Conservation (phyloP, 176 grass and related monocot genomes). For the Lolium rigidum region DNA sequence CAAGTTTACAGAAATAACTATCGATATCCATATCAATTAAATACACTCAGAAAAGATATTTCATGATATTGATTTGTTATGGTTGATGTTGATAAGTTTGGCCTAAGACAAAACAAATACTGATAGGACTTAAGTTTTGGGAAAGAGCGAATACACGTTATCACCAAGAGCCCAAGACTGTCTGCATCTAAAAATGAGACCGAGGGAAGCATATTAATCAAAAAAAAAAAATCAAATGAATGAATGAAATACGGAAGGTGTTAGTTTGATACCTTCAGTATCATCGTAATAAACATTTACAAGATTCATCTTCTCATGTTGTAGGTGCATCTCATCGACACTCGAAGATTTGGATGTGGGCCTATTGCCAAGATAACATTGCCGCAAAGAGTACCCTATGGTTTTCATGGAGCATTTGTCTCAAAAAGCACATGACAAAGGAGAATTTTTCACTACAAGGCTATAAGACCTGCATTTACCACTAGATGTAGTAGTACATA, state of each 20-base stretch:
- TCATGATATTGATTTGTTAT: background rate
- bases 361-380: slow-evolving; percentile 41
- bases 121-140: background rate
- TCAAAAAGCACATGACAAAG: slow-evolving; percentile 27
- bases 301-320: background rate
- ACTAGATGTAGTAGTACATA: background rate
- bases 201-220: background rate
- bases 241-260: background rate
- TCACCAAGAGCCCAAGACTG: background rate
- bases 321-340: slow-evolving; percentile 8
- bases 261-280: background rate
- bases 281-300: background rate
- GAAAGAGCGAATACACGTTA: background rate
- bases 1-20: background rate
- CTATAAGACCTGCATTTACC: background rate
- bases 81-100: background rate
- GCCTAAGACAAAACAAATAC: background rate
- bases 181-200: background rate
- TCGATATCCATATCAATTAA: background rate
- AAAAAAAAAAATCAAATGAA: background rate
- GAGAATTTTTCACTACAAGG: background rate
- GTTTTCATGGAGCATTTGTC: slow-evolving; percentile 47
- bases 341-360: slow-evolving; percentile 28
- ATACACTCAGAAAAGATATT: background rate
- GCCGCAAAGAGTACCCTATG: slow-evolving; percentile 44